Percentiles rank a stretch among this genome's conserved stretches.
These are phyloP conservation scores for Pichia gijzeniarum DNA, from an alignment of 805 yeast genomes.

Conservation along the genomic window DNA sequence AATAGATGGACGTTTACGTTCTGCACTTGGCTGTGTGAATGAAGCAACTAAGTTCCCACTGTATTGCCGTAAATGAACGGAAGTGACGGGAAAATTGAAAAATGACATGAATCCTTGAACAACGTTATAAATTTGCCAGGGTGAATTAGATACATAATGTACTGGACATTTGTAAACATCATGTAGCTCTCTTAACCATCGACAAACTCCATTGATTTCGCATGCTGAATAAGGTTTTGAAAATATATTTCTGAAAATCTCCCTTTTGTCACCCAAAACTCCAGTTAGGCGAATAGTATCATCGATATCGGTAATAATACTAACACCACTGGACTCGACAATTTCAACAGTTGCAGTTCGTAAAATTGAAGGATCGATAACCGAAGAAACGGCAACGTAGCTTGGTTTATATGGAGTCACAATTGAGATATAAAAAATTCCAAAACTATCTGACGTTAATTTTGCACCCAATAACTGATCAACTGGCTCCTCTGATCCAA, in stretches of 20 bases:
- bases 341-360: conserved; percentile 40
- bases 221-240: conserved; percentile 60
- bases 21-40: conserved; percentile 80
- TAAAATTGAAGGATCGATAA: conserved; percentile 41
- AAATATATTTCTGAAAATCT: conserved; percentile 71
- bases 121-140: conserved; percentile 76
- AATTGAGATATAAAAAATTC: conserved; percentile 53
- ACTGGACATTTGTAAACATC: conserved; percentile 42
- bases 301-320: conserved; percentile 85
- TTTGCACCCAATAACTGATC: conserved; percentile 26
- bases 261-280: conserved; percentile 80
- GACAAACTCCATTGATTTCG: conserved; percentile 65
- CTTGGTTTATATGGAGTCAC: conserved; percentile 57
- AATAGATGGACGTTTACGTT: conserved; percentile 66
- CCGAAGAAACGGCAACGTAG: conserved; percentile 44
- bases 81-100: conserved; percentile 65
- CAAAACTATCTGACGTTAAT: conserved; percentile 57
- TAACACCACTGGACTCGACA: conserved; percentile 45
- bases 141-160: conserved; percentile 94
- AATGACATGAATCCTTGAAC: conserved; percentile 50
- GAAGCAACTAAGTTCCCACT: conserved; percentile 76
- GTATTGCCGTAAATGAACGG: conserved; percentile 84
- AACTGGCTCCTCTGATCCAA: conserved; percentile 43
- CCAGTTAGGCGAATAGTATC: conserved; percentile 92
- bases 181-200: conserved; percentile 58